A percentile compares a stretch with the other conserved stretches of the same genome.
phyloP scores from a whole-genome alignment of 129 eudicot species.

The Glebionis coronaria region DNA sequence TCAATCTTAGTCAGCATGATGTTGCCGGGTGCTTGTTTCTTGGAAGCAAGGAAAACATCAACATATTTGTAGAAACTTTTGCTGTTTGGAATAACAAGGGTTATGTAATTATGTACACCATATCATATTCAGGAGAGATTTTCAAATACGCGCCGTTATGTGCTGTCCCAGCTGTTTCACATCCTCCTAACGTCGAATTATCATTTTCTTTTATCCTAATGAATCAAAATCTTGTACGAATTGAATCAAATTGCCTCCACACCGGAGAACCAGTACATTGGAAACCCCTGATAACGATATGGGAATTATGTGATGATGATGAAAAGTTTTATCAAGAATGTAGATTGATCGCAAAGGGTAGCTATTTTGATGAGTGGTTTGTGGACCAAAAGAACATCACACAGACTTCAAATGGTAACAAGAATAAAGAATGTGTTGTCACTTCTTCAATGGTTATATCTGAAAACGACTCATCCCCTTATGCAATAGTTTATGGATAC shows the following conservation, averaged over 20 bases:
- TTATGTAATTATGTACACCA: constrained; percentile 41
- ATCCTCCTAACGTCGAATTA: constrained; percentile 41
- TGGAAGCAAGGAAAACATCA: constrained; percentile 31
- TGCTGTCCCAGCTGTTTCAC: constrained; percentile 53
- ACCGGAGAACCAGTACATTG: constrained; percentile 51
- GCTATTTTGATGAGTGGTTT: constrained; percentile 54
- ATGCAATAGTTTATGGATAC: constrained; percentile 88
- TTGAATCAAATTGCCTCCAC: constrained; percentile 58
- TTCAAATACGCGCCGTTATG: constrained; percentile 47
- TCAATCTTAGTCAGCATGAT: constrained; percentile 41
- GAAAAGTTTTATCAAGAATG: constrained; percentile 37
- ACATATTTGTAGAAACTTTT: constrained; percentile 42
- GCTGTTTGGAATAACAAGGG: constrained; percentile 82
- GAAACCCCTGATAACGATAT: constrained; percentile 70
- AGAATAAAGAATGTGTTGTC: constrained; percentile 39
- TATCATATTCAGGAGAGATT: constrained; percentile 53
- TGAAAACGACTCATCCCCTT: constrained; percentile 55
- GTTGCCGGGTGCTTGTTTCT: constrained; percentile 75
- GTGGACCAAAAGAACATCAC: constrained; percentile 23
- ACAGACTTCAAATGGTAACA: constrained; percentile 1
- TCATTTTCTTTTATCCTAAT: constrained; percentile 53
- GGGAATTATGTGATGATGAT: constrained; percentile 47
- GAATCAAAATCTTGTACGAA: constrained; percentile 50
- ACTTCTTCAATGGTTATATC: constrained; percentile 94
- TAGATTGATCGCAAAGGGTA: constrained; percentile 51